Percentiles rank a stretch among this genome's conserved stretches.
phyloP scores from a whole-genome alignment of 2,329 filamentous ascomycete species.

The Fragosphaeria purpurea region DNA sequence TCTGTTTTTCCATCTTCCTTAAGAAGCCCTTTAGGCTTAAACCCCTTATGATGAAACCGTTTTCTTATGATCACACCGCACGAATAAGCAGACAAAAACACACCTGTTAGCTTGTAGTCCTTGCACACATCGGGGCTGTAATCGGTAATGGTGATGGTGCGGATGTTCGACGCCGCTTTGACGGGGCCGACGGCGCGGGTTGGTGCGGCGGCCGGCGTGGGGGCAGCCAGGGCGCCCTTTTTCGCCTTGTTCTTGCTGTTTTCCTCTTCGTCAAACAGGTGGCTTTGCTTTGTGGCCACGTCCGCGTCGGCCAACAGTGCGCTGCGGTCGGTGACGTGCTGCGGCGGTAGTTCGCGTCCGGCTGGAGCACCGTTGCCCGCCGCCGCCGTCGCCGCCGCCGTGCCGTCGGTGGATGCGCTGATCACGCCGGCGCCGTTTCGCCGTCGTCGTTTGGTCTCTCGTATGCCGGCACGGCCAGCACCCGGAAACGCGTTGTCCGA shows the following conservation, averaged over 20 bases:
- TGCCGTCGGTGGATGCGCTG: conserved; percentile 29
- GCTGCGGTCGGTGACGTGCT: conserved; percentile 45
- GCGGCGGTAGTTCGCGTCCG: conserved; percentile 23
- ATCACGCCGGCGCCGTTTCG: conserved; percentile 34
- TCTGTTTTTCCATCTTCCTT: too few species aligned
- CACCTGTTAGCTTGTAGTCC: conserved; percentile 49
- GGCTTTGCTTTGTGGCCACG: conserved; percentile 79
- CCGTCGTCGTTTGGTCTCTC: conserved; percentile 64
- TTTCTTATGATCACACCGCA: too few species aligned
- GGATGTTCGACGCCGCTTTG: conserved; percentile 80
- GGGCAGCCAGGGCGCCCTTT: background rate
- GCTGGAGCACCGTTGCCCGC: conserved; percentile 16
- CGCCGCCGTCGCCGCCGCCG: too few species aligned
- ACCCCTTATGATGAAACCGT: too few species aligned
- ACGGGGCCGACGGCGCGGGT: conserved; percentile 63
- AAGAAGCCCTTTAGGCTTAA: too few species aligned
- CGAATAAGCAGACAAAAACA: too few species aligned
- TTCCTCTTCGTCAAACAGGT: conserved; percentile 37
- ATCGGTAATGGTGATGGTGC: conserved; percentile 82
- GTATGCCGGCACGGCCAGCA: conserved; percentile 38
- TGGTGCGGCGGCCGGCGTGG: background rate
- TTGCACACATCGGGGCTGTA: conserved; percentile 93
- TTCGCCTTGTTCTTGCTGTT: conserved; percentile 66
- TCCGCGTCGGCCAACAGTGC: conserved; percentile 57
- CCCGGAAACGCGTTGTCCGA: conserved; percentile 53